Conservation (phyloP, 1,284 basidiomycete species). For the Irpex sp. region DNA sequence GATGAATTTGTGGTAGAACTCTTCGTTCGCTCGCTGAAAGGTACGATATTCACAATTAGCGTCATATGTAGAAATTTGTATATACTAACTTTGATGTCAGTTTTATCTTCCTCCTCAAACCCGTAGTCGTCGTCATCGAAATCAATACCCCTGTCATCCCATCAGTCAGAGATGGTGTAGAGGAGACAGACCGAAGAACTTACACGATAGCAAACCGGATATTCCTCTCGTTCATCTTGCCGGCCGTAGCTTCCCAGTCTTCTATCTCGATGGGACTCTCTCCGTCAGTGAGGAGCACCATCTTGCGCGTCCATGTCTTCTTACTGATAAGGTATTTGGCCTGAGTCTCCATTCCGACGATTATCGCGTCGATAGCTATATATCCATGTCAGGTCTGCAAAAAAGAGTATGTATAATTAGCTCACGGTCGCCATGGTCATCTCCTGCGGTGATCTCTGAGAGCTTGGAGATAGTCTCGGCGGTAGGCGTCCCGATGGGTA, state of each 20-base stretch:
- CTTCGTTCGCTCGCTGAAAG: slow-evolving; percentile 70
- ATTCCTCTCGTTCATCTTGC: slow-evolving; percentile 62
- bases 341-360: slow-evolving; percentile 83
- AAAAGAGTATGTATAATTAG: background rate
- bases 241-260: slow-evolving; percentile 69
- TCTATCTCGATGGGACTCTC: slow-evolving; percentile 67
- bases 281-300: slow-evolving; percentile 80
- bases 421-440: slow-evolving; percentile 67
- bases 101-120: slow-evolving; percentile 67
- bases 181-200: slow-evolving; percentile 23
- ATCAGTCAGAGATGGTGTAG: background rate
- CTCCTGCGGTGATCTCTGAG: slow-evolving; percentile 58
- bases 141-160: slow-evolving; percentile 66
- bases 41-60: too few species aligned
- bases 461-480: slow-evolving; percentile 74
- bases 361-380: slow-evolving; percentile 81
- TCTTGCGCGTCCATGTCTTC: slow-evolving; percentile 78
- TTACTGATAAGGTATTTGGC: slow-evolving; percentile 56
- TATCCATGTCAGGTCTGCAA: too few species aligned
- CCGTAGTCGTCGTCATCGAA: slow-evolving; percentile 75
- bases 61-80: background rate
- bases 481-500: slow-evolving; percentile 77
- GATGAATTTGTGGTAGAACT: slow-evolving; percentile 63
- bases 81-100: slow-evolving; percentile 57
- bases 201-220: slow-evolving; percentile 66